Evolutionary conservation across 306 rosid species (phyloP), one percentile per base, ranked within the genome.

Genomic region (Pyrus communis): DNA sequence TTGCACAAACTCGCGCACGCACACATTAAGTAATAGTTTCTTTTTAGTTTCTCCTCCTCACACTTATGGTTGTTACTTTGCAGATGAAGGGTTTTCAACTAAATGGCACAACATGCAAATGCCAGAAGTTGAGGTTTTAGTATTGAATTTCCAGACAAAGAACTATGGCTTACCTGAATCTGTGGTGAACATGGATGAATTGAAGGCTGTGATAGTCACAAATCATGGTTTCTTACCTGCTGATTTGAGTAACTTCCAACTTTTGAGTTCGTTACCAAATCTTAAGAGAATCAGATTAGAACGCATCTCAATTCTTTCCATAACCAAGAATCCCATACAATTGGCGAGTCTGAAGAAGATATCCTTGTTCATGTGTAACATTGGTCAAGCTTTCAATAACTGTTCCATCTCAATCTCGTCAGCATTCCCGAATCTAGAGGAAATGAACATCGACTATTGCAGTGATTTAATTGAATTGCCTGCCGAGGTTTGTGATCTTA

Each of bases 281-380:
- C 79, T 91, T 2, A 76, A 70, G 76, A 75, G 87, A 76, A 83
- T 89, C 18, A 81, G 91, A 70, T 64, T 91, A 2, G 93, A 91
- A 82, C 77, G 81, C 46, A 78, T 89, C 40, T 75, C 81, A 6
- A 35, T 86, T 70, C 84, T 88, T 68, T 78, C 74, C 55, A 76
- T 89, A 13, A 25, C 57, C 66, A 71, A 81, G 64, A 62, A 33
- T 7, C 54, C 75, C 13, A 19, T 49, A 43, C 80, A n/a, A 38
- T 38, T 38, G 42, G 42, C 10, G 10, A 38, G 42, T 38, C 42
- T 38, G 42, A 38, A 38, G 42, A 38, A 38, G 42, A 38, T 38
- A 38, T 38, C 42, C 42, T 38, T 7, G 9, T 38, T 38, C 42
- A 38, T 38, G 42, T 38, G 42, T 38, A 38, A 38, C 9, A 38